Conservation (phyloP, 1,284 basidiomycete species). For the Cryptococcus sp. region DNA sequence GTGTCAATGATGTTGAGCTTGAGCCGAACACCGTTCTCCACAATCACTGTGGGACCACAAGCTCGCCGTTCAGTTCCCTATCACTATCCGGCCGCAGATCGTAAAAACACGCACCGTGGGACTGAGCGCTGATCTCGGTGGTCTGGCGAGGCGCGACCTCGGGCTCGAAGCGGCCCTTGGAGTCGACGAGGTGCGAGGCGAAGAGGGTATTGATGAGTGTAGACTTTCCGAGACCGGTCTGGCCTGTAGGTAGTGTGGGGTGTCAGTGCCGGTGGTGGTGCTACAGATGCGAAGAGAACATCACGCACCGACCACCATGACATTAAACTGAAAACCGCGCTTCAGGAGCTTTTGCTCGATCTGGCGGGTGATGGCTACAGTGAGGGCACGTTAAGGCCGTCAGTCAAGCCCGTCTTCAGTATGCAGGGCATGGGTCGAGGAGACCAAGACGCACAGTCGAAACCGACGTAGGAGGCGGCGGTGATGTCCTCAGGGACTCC, state of each 20-base stretch:
- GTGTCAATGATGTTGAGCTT: constrained; percentile 98
- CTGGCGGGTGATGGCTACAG: constrained; percentile 77
- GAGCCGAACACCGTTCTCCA: constrained; percentile 92
- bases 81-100: not conserved
- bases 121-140: constrained; percentile 94
- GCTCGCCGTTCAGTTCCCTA: not conserved
- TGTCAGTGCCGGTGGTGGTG: not conserved
- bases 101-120: constrained; percentile 66
- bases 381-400: not conserved
- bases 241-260: constrained; percentile 61
- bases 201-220: constrained; percentile 99
- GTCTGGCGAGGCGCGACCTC: constrained; percentile 88
- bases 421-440: not conserved
- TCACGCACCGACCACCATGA: constrained; percentile 83
- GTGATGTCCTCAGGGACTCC: constrained; percentile 61
- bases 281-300: not conserved
- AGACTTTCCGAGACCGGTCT: constrained; percentile 96
- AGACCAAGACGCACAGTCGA: constrained; percentile 60
- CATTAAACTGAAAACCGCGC: constrained; percentile 98
- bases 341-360: constrained; percentile 99
- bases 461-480: constrained; percentile 84
- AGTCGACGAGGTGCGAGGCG: constrained; percentile 94
- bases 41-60: constrained; percentile 64
- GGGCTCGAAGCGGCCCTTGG: constrained; percentile 85
- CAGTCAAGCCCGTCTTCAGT: not conserved